phyloP scores from a whole-genome alignment of 2,329 filamentous ascomycete genomes.

The Paraphaeosphaeria minitans region DNA sequence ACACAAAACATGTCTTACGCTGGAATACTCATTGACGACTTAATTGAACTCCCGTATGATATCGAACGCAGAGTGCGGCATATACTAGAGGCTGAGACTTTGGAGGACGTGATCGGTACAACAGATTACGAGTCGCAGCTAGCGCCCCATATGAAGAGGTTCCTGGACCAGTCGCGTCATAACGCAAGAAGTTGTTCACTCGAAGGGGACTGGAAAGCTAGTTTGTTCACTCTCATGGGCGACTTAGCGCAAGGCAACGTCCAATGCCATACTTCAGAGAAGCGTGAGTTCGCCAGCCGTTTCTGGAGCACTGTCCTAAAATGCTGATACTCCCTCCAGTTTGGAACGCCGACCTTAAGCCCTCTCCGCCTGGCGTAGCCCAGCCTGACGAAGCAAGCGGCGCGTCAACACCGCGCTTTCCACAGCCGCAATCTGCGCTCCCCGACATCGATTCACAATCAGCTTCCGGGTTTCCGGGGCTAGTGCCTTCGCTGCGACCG shows the following conservation, averaged over 20 bases:
- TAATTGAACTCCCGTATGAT: constrained; percentile 14
- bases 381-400: constrained; percentile 12
- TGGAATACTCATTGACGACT: constrained; percentile 18
- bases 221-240: constrained; percentile 16
- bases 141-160: constrained; percentile 10
- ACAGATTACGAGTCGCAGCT: constrained; percentile 5
- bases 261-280: constrained; percentile 24
- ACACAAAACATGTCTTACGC: constrained; percentile 24
- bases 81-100: constrained; percentile 21
- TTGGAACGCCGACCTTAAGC: constrained; percentile 24
- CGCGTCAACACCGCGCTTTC: constrained; percentile 9
- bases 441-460: no score
- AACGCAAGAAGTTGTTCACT: constrained; percentile 20
- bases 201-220: constrained; percentile 25
- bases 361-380: constrained; percentile 14
- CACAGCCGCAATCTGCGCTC: constrained; percentile 7
- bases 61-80: constrained; percentile 17
- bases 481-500: constrained; percentile 20
- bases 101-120: constrained; percentile 12
- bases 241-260: constrained; percentile 13
- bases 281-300: constrained; percentile 15
- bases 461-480: no score
- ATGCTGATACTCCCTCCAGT: constrained; percentile 12
- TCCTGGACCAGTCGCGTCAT: constrained; percentile 17
- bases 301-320: not conserved